A percentile compares a stretch with the other conserved stretches of the same genome.
These are phyloP conservation scores for Elsinoe fawcettii DNA, from an alignment of 2,329 filamentous ascomycete genomes.

Conservation along the genomic window DNA sequence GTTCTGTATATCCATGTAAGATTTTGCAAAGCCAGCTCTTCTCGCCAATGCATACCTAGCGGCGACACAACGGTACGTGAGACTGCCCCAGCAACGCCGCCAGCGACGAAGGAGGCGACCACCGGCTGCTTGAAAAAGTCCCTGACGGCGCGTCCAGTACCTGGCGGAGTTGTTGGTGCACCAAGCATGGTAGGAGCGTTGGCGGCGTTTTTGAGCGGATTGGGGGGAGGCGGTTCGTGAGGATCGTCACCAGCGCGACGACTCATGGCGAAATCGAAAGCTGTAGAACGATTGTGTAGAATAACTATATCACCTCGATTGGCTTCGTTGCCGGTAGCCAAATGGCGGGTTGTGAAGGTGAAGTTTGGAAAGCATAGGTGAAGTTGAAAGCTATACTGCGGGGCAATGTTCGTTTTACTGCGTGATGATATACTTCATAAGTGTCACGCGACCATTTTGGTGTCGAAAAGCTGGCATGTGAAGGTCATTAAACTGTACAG, in stretches of 20 bases:
- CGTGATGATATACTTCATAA: constrained; percentile 1
- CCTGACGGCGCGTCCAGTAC: constrained; percentile 19
- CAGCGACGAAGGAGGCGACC: constrained; percentile 84
- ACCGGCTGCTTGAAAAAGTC: constrained; percentile 66
- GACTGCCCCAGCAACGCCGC: constrained; percentile 91
- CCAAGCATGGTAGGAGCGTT: constrained; percentile 15
- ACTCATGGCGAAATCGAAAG: constrained; percentile 7
- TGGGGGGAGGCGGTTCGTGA: constrained; percentile 2
- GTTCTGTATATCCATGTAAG: constrained; percentile 44
- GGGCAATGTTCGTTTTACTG: neutral
- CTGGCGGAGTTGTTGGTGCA: constrained; percentile 15
- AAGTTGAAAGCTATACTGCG: constrained; percentile 7
- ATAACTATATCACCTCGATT: constrained; percentile 13
- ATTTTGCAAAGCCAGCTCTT: constrained; percentile 7
- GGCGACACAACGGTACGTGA: constrained; percentile 95
- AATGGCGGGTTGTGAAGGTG: constrained; percentile 5
- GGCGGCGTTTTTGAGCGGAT: constrained; percentile 9
- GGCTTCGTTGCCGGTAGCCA: constrained; percentile 13
- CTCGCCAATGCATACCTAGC: constrained; percentile 36
- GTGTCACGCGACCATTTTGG: neutral
- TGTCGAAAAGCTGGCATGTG: neutral
- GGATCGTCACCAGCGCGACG: constrained; percentile 9
- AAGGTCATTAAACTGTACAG: neutral
- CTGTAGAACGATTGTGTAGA: neutral
- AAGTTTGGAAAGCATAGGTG: constrained; percentile 14